Evolutionary conservation across 805 yeast genomes (phyloP).

Genomic region (Scheffersomyces amazonensis): DNA sequence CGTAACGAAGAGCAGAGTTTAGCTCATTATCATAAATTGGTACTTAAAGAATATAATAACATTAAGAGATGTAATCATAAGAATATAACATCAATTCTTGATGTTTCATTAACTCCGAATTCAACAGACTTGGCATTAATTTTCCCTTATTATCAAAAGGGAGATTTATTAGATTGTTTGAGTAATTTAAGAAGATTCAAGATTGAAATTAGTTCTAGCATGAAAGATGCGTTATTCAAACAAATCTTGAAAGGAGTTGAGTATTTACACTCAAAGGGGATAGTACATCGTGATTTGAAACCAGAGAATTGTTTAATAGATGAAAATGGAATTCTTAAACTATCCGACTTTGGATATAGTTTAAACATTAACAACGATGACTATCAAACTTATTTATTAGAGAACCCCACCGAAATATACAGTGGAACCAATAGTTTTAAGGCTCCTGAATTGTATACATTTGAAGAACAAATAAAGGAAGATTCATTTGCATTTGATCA

Average conservation of each 20-base stretch:
- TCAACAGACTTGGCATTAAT: slow-evolving; percentile 30
- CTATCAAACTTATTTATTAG: slow-evolving; percentile 11
- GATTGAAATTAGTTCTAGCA: slow-evolving; percentile 24
- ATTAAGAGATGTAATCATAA: slow-evolving; percentile 24
- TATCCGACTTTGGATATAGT: slow-evolving; percentile 53
- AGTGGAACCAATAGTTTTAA: slow-evolving; percentile 55
- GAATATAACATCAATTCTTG: slow-evolving; percentile 25
- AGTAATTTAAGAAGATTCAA: slow-evolving; percentile 35
- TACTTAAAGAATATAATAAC: slow-evolving; percentile 28
- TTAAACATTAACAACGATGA: slow-evolving; percentile 23
- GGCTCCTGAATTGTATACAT: slow-evolving; percentile 47
- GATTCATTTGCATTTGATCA: slow-evolving; percentile 1
- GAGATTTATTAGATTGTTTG: slow-evolving; percentile 47
- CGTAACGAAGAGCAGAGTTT: slow-evolving; percentile 8
- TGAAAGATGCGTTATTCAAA: slow-evolving; percentile 46
- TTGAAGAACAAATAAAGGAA: slow-evolving; percentile 14
- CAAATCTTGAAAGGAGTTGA: slow-evolving; percentile 44
- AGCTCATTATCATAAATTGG: slow-evolving; percentile 16
- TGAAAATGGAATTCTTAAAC: slow-evolving; percentile 39
- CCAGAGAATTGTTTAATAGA: slow-evolving; percentile 54
- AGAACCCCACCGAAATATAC: slow-evolving; percentile 17
- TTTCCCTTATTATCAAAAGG: slow-evolving; percentile 41
- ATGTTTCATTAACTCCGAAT: slow-evolving; percentile 16
- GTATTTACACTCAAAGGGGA: slow-evolving; percentile 38
- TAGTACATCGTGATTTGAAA: slow-evolving; percentile 52